phyloP scores from a whole-genome alignment of 768 basidiomycete genomes.

The Hygrophoropsis aurantiaca region DNA sequence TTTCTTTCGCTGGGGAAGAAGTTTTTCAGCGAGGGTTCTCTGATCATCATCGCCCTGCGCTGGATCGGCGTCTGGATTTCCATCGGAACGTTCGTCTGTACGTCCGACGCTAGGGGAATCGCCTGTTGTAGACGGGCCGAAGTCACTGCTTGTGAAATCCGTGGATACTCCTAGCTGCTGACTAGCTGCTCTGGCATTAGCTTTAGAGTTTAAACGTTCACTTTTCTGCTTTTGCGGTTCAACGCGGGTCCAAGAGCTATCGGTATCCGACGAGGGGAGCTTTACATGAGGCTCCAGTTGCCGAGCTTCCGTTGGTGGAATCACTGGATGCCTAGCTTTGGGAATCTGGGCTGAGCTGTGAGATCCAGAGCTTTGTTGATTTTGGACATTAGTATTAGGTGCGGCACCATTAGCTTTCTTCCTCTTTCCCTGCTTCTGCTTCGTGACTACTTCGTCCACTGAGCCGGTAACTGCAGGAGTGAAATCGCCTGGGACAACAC shows the following conservation, averaged over 20 bases:
- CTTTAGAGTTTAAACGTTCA: slow-evolving; percentile 6
- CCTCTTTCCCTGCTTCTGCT: slow-evolving; percentile 38
- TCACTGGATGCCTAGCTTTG: too few relatives aligned
- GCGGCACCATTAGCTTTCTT: slow-evolving; percentile 30
- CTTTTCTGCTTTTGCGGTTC: slow-evolving; percentile 40
- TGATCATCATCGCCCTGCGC: slow-evolving; percentile 23
- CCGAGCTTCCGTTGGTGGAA: slow-evolving; percentile 34
- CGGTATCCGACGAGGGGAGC: slow-evolving; percentile 40
- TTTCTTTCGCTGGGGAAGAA: slow-evolving; percentile 63
- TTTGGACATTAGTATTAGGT: background rate
- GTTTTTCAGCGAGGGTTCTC: slow-evolving; percentile 57
- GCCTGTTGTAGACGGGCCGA: slow-evolving; percentile 45
- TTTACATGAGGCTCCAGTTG: slow-evolving; percentile 14
- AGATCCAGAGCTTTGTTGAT: slow-evolving; percentile 2
- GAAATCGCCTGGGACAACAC: slow-evolving; percentile 48
- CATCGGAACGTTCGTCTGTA: slow-evolving; percentile 27
- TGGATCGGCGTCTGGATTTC: slow-evolving; percentile 25
- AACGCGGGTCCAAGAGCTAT: slow-evolving; percentile 75
- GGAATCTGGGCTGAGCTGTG: slow-evolving; percentile 11
- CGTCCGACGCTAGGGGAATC: slow-evolving; percentile 36
- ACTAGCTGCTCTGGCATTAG: slow-evolving; percentile 7
- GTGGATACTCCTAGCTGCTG: slow-evolving; percentile 23
- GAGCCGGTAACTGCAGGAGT: slow-evolving; percentile 19
- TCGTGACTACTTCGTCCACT: slow-evolving; percentile 7
- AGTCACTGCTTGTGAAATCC: slow-evolving; percentile 47